Percentiles rank a stretch among this genome's conserved stretches.
phyloP scores from a whole-genome alignment of 805 yeast species.

The Priceomyces castillae region DNA sequence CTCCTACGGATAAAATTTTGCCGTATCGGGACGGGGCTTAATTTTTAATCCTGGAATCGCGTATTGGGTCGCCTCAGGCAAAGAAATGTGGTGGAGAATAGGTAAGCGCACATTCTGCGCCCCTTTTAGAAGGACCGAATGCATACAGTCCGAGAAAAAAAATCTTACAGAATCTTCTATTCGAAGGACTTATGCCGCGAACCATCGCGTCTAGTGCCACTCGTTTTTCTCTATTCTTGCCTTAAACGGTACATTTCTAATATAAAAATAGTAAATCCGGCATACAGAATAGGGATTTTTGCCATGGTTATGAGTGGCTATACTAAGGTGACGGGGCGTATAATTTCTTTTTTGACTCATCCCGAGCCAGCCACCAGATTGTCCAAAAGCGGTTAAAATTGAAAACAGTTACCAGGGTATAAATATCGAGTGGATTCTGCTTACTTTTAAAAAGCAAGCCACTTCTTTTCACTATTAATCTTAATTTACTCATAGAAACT shows the following conservation, averaged over 20 bases:
- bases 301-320: background rate
- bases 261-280: background rate
- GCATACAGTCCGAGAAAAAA: background rate
- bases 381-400: background rate
- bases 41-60: background rate
- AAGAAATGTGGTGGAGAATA: background rate
- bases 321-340: background rate
- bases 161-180: background rate
- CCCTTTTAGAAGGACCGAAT: background rate
- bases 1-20: background rate
- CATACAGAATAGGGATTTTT: background rate
- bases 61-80: background rate
- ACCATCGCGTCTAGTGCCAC: background rate
- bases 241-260: background rate
- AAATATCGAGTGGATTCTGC: conserved; percentile 6
- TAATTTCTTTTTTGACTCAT: background rate
- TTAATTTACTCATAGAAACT: conserved; percentile 5
- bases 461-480: background rate
- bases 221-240: background rate
- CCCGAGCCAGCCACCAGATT: background rate
- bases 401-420: conserved; percentile 1
- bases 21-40: background rate
- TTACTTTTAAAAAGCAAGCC: background rate
- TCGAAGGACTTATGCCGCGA: background rate
- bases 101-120: background rate